These are phyloP conservation scores for Chlamydomonas incerta DNA, from an alignment of 139 green algal species.

Conservation along the genomic window DNA sequence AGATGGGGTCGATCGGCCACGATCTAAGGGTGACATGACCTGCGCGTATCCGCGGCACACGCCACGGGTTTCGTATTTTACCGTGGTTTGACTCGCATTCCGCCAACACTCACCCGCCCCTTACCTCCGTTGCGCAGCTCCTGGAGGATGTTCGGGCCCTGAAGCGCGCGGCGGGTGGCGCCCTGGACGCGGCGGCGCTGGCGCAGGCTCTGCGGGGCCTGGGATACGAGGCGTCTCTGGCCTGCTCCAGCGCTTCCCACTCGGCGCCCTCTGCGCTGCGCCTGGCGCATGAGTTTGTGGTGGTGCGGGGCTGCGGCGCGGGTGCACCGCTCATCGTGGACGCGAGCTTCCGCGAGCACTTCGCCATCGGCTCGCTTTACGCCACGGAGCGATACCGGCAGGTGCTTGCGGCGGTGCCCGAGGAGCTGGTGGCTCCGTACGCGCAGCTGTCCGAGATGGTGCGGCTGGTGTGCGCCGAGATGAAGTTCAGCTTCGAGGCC, in stretches of 20 bases:
- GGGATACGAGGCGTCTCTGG: neutral
- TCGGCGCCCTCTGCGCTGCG: neutral
- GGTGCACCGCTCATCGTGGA: constrained; percentile 1
- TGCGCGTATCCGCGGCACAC: no score
- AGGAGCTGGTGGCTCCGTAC: constrained; percentile 35
- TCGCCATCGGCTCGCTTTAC: constrained; percentile 22
- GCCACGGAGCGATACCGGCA: constrained; percentile 26
- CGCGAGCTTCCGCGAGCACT: constrained; percentile 25
- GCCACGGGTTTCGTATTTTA: no score
- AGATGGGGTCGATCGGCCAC: no score
- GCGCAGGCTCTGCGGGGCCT: neutral
- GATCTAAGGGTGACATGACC: no score
- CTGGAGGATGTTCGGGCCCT: constrained; percentile 22
- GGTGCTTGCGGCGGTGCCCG: neutral
- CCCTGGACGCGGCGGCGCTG: neutral
- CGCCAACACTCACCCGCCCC: no score
- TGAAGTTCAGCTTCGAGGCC: constrained; percentile 36
- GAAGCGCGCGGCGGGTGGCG: constrained; percentile 1
- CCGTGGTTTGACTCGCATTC: no score
- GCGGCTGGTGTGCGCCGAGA: constrained; percentile 22
- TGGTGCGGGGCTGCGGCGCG: neutral
- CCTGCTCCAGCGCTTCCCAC: constrained; percentile 6
- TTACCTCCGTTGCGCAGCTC: neutral
- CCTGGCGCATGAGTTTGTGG: constrained; percentile 24
- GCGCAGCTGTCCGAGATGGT: constrained; percentile 28